Base-by-base conservation (phyloP, 495 filamentous ascomycete species). In the Penicillium canariense region DNA sequence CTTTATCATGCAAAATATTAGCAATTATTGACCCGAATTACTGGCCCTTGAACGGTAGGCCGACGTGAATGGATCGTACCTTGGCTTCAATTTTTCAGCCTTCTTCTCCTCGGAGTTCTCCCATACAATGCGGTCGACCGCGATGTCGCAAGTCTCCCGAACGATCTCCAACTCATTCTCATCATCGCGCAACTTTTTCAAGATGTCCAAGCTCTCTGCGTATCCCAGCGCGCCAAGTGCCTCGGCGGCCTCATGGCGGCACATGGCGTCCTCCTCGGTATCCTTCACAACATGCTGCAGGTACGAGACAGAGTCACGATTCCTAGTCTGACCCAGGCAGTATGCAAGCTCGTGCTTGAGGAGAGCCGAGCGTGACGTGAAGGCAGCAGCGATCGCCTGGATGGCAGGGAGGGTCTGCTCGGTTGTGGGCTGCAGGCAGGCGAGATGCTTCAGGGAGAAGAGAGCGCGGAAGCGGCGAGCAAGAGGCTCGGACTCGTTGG, bases 261-360 rank as follows among this genome's bases (percentile, higher is more conserved):
- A 95, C 91, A 99, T 99, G 36, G 86, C 70, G 77, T 96, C 93
- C 71, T 97, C 90, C 18, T 81, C 58, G 43, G 80, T 68, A 66
- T 97, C 84, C 61, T 87, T 81, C 51, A 99, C 76, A n/a, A 96
- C 87, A 14, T 79, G 68, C 48, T 86, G 83, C 44, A 99, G 78
- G 66, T 82, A 84, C 1, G 89, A 79, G 3, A 90, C 81, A 5
- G 92, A 86, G 18, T 87, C 84, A 14, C 74, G 62, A 64, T 96
- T 88, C 36, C 82, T 81, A 14, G 90, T 89, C 72, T 99, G 94
- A 25, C 94, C 94, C 0, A 99, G 83, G 68, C 94, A 99, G 73
- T 99, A 99, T 31, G 95, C 95, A 30, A 97, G 78, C 70, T 97
- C 94, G 68, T 98, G 94, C 72, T 97, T 94, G 50, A 96, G 79